Evolutionary conservation across 768 basidiomycete genomes (phyloP), one percentile per base, ranked within the genome.

Genomic region (Lactarius sanguifluus): DNA sequence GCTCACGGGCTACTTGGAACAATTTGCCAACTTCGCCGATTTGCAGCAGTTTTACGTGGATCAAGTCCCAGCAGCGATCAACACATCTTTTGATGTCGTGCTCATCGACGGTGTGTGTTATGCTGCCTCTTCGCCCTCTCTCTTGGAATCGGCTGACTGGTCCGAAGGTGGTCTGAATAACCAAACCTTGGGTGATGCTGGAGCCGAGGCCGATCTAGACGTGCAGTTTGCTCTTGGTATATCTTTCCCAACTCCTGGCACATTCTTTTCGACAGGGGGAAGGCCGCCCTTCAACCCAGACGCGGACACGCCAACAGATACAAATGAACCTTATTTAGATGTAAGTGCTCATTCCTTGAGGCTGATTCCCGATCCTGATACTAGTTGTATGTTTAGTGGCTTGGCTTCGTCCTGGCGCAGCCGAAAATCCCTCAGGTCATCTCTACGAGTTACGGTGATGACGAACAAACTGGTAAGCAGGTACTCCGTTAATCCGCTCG

Each of bases 401-500:
- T 91, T n/a, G 80, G 86, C 54, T 86, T 82, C 62, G 72, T 90
- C 20, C 76, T 84, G 1, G 71, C 70, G 16, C 81, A 84, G 30
- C 59, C 76, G 7, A 73, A 79, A 36, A 75, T 81, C 3, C 87
- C 89, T 8, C 81, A 84, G 68, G 78, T 83, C 8, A 89, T 91
- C 43, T 88, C 87, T 0, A 90, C 87, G 0, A 88, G 86, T 68
- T 91, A 91, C 71, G 88, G 83, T 3, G 90, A 91, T 58, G 81
- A 84, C 65, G 90, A 91, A 65, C 88, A 88, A 72, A 86, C 87
- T 32, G 83, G 87, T 86, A 65, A 23, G 71, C 16, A 10, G 15
- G 20, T 4, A 13, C 32, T 12, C 7, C 3, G 54, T 34, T 3
- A 5, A 15, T 40, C 15, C 5, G 45, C 9, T 3, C 79, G 82